Evolutionary conservation across 2,329 filamentous ascomycete genomes (phyloP), one percentile per base, ranked within the genome.

Genomic region (Epichloe gansuensis): DNA sequence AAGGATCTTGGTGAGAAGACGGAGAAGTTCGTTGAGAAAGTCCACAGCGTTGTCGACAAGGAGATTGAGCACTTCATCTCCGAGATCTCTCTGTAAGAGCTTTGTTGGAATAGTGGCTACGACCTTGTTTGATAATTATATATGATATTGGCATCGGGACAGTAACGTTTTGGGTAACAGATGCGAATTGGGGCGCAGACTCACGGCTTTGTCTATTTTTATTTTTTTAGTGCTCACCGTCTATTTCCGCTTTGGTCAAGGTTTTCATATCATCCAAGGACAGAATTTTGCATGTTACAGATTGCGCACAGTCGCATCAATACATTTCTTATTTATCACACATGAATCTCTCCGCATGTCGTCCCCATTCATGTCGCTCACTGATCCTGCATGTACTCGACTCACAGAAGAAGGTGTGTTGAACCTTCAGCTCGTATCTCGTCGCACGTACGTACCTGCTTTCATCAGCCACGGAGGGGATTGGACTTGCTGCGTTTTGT

Each of bases 21-120:
- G 23, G 75, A 80, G 70, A 75, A 81, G 73, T 67, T 84, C 57
- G 76, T 78, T 57, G 72, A 80, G 70, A 82, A 82, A 76, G 77
- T 84, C 59, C 76, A 82, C 62, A 70, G 80, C 57, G 65, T 81
- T 38, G 75, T 84, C 50, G 77, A 83, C 25, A 73, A 80, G 67
- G 78, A 83, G 72, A 69, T 83, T 46, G 70, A 77, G 67, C 72
- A 78, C 63, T 79, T 84, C 62, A 69, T 82, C 52, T 72, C 77
- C 61, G 77, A 82, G 64, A 59, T 80, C 43, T 60, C 63, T 46
- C 54, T 67, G 62, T 71, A 68, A 69, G 58, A 57, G 56, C 58
- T 9, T 21, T 21, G 17, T 21, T 43, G 43, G 42, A 41, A 12
- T 39, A 25, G 2, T 9, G 25, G 13, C 39, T 11, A 11, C 25